Evolutionary conservation across 1,284 basidiomycete species (phyloP).

Genomic region (Rhodotorula sp.): DNA sequence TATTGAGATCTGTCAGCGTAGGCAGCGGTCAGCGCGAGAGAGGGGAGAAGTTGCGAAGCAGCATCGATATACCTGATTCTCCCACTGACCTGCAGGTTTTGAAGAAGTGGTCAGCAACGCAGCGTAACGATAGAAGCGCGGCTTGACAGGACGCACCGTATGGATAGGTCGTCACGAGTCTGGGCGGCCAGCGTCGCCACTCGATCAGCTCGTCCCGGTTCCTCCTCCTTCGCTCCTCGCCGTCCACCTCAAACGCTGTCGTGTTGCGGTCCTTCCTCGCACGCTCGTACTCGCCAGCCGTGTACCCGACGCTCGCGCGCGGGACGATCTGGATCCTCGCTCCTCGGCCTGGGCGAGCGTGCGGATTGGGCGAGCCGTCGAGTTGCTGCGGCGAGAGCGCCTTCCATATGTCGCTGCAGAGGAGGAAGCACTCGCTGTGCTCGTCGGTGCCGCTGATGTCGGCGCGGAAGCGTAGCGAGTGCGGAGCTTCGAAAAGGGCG

Average conservation of each 20-base stretch:
- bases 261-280: conserved; percentile 27
- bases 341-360: conserved; percentile 1
- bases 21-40: background rate
- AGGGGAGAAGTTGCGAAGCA: no score
- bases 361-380: conserved; percentile 3
- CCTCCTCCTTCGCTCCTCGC: conserved; percentile 2
- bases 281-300: conserved; percentile 20
- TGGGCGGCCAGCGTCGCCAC: conserved; percentile 30
- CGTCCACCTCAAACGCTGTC: conserved; percentile 26
- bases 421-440: conserved; percentile 36
- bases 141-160: conserved; percentile 19
- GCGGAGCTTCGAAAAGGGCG: conserved; percentile 47
- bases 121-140: background rate
- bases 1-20: conserved; percentile 14
- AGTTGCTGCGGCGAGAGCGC: background rate
- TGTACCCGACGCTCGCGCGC: conserved; percentile 21
- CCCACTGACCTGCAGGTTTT: background rate
- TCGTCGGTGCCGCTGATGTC: conserved; percentile 15
- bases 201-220: conserved; percentile 20
- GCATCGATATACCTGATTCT: background rate
- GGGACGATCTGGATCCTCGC: conserved; percentile 34
- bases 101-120: background rate
- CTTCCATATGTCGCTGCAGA: conserved; percentile 33
- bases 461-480: conserved; percentile 31
- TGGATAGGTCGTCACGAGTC: conserved; percentile 24